Evolutionary conservation across 352 stramenopile genomes (phyloP).

Genomic region (Phytophthora litchii): DNA sequence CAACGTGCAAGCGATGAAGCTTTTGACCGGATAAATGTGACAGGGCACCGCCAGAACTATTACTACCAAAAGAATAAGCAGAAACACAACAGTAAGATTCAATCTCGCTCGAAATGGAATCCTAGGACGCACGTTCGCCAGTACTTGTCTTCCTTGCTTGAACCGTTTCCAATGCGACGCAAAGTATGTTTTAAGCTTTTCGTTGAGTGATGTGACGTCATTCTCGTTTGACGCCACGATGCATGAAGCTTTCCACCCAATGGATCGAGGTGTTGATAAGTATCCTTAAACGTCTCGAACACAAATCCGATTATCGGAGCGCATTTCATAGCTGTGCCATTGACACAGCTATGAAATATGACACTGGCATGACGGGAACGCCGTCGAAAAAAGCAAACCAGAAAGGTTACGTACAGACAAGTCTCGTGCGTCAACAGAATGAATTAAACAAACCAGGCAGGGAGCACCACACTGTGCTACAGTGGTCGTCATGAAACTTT

Average conservation of each 20-base stretch:
- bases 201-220: background rate
- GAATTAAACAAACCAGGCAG: too few species aligned
- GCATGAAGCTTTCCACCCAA: too few species aligned
- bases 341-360: too few species aligned
- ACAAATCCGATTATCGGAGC: background rate
- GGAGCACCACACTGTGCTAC: background rate
- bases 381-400: background rate
- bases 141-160: background rate
- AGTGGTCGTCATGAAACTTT: background rate
- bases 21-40: slow-evolving; percentile 13
- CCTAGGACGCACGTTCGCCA: background rate
- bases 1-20: background rate
- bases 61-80: slow-evolving; percentile 26
- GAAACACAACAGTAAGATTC: slow-evolving; percentile 13
- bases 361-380: too few species aligned
- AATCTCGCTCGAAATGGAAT: slow-evolving; percentile 3
- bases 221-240: background rate
- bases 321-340: background rate
- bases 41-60: slow-evolving; percentile 26
- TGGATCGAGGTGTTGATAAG: too few species aligned
- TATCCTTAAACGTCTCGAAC: too few species aligned
- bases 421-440: too few species aligned
- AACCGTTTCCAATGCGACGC: background rate
- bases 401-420: background rate
- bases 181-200: background rate